phyloP scores from a whole-genome alignment of 1,284 basidiomycete genomes.

The Exobasidium cylindrosporum region DNA sequence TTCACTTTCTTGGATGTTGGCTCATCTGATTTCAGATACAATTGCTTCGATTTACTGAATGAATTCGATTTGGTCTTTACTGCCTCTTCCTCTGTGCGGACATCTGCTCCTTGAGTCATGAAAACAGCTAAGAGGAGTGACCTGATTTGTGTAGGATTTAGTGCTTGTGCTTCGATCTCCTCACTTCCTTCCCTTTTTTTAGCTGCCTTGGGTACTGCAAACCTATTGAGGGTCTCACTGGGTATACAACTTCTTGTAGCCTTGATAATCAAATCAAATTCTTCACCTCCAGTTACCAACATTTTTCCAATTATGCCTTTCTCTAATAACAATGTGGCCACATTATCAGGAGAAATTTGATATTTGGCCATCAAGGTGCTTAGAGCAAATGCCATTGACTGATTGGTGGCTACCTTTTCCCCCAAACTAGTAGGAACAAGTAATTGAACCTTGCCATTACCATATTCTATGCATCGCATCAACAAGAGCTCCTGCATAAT shows the following conservation, averaged over 20 bases:
- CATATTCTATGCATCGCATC: not conserved
- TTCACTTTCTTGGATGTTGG: not conserved
- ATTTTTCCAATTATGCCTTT: not conserved
- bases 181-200: constrained; percentile 5
- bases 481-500: not conserved
- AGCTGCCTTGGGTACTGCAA: not conserved
- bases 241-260: constrained; percentile 5
- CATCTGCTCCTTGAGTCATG: not conserved
- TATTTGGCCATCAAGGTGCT: not conserved
- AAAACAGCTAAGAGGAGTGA: constrained; percentile 4
- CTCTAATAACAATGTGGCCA: not conserved
- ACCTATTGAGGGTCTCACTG: not conserved
- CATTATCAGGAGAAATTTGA: not conserved
- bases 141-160: not conserved
- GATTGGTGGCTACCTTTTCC: not conserved
- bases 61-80: not conserved
- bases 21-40: not conserved
- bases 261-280: not conserved
- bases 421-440: not conserved
- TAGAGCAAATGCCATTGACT: not conserved
- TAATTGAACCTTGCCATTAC: not conserved
- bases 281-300: not conserved
- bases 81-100: not conserved
- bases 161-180: not conserved
- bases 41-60: not conserved